Evolutionary conservation across 2,329 filamentous ascomycete genomes (phyloP), one percentile per base, ranked within the genome.

Genomic region (Triangularia verruculosa): DNA sequence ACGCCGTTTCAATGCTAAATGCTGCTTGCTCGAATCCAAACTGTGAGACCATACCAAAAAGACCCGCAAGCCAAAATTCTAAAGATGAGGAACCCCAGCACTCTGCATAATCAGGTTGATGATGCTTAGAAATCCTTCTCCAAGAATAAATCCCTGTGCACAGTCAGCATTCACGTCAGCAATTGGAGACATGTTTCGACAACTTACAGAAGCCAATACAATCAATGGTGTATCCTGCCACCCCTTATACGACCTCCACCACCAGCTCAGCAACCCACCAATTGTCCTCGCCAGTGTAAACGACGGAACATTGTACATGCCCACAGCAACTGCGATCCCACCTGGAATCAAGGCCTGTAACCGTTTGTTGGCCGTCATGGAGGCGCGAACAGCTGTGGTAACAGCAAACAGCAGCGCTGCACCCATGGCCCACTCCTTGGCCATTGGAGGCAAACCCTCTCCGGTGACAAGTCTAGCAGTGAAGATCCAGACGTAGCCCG

Each of bases 231-330:
- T 93, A 71, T 89, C 90, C 71, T 81, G 78, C 72, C 77, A 77
- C 71, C 79, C 74, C 74, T 77, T 73, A 75, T 78, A 72, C 74
- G 79, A 78, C 60, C 80, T 82, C 93, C 93, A 97, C 78, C 90
- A 95, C 83, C 90, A 93, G 67, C 86, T 88, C 27, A 84, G 70
- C 7, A 86, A 56, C 0, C 95, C 95, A 2, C 95, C 95, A 9
- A 92, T 86, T 0, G 92, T 91, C 66, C 95, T 82, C 0, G 95
- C 93, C 39, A 99, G 80, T 0, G 95, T 99, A 74, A 99, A 99
- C 0, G 92, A 96, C 0, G 95, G 95, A 0, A 94, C 92, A 71
- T 98, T 99, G 78, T 98, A 99, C 87, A 99, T 99, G 57, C 95
- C 90, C 89, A 70, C 92, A 43, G 95, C 95, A 20, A 99, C 94